A percentile compares a stretch with the other conserved stretches of the same genome.
Evolutionary conservation across 352 stramenopile species (phyloP).

Genomic region (Phytophthora ramorum): DNA sequence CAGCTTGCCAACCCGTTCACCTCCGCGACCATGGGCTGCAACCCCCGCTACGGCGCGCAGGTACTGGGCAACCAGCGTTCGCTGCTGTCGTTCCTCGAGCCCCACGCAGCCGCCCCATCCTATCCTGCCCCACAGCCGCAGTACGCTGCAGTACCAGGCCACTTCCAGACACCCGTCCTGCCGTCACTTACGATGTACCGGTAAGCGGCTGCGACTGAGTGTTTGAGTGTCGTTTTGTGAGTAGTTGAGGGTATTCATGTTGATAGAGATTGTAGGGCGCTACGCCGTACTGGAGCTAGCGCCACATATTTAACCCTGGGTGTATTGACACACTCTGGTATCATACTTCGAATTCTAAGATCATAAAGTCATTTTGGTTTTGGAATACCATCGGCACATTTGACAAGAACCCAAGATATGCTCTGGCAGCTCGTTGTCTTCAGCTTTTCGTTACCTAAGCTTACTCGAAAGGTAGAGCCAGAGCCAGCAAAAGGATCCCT

Average conservation of each 20-base stretch:
- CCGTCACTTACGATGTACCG: constrained; percentile 45
- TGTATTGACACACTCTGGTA: constrained; percentile 9
- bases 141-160: constrained; percentile 21
- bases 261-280: constrained; percentile 25
- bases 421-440: neutral
- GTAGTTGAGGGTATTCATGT: constrained; percentile 37
- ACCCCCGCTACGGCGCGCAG: constrained; percentile 19
- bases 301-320: constrained; percentile 38
- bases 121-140: constrained; percentile 23
- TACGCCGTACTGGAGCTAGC: constrained; percentile 13
- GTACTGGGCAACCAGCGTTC: constrained; percentile 41
- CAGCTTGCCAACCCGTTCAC: constrained; percentile 35
- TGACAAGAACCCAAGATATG: neutral
- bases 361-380: neutral
- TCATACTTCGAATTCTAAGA: constrained; percentile 1
- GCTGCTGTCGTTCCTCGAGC: constrained; percentile 48
- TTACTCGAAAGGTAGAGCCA: constrained; percentile 9
- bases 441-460: neutral
- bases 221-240: constrained; percentile 23
- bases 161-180: constrained; percentile 31
- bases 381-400: neutral
- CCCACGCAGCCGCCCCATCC: constrained; percentile 19
- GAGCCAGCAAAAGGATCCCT: neutral
- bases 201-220: constrained; percentile 18
- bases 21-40: constrained; percentile 19